Conservation (phyloP, 1,139 yeast species). For the Torulaspora pretoriensis region DNA sequence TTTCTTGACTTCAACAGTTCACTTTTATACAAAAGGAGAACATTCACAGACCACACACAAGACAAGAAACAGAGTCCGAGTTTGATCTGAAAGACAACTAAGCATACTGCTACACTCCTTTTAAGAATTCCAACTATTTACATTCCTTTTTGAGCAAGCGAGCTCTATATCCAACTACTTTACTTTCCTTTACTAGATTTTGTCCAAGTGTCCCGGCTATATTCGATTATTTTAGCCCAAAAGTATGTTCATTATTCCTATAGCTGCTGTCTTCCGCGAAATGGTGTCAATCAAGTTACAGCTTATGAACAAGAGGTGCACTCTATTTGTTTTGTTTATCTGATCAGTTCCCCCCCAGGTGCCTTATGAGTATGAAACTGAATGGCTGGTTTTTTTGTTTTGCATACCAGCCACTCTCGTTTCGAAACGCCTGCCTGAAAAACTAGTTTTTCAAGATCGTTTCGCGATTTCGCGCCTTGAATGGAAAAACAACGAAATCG, state of each 20-base stretch:
- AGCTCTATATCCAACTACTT: slow-evolving; percentile 16
- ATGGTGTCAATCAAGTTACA: too few species aligned
- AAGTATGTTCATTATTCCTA: slow-evolving; percentile 2
- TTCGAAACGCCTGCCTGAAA: slow-evolving; percentile 3
- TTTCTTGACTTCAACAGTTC: neutral
- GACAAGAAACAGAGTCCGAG: neutral
- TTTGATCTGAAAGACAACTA: slow-evolving; percentile 6
- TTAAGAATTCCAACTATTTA: slow-evolving; percentile 20
- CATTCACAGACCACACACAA: neutral
- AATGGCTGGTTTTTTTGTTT: neutral
- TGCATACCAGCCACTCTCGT: slow-evolving; percentile 3
- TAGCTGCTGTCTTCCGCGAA: neutral
- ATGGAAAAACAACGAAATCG: neutral
- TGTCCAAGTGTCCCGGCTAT: slow-evolving; percentile 1
- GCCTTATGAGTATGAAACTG: neutral
- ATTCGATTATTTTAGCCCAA: neutral
- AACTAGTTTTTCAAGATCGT: slow-evolving; percentile 1
- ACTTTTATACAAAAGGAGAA: slow-evolving; percentile 4
- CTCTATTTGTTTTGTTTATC: too few species aligned
- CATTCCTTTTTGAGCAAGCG: slow-evolving; percentile 18
- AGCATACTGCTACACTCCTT: slow-evolving; percentile 13
- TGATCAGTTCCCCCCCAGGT: too few species aligned
- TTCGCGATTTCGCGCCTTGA: slow-evolving; percentile 9
- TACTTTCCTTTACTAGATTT: slow-evolving; percentile 12
- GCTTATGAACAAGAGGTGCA: too few species aligned